Percentiles rank a stretch among this genome's conserved stretches.
Conservation (phyloP, 441 rosid species). For the Caryocar brasiliense region DNA sequence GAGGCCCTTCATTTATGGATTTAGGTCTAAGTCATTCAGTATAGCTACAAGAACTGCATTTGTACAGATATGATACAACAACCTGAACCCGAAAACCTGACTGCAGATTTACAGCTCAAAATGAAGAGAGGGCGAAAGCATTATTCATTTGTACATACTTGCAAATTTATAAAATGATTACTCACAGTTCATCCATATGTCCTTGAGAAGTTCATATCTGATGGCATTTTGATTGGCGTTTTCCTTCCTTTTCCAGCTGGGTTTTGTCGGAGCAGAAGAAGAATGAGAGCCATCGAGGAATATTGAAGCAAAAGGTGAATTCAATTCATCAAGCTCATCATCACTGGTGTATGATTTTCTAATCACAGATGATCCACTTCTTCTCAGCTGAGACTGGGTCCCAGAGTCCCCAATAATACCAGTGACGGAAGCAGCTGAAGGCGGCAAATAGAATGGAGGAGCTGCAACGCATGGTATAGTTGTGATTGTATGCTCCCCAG, state of each 20-base stretch:
- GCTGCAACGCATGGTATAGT: slow-evolving; percentile 54
- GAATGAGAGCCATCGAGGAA: slow-evolving; percentile 25
- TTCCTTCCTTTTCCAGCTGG: slow-evolving; percentile 36
- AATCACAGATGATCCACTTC: slow-evolving; percentile 53
- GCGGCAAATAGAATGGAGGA: slow-evolving; percentile 50
- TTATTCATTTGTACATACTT: not conserved
- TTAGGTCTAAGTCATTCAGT: not conserved
- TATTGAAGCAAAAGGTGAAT: slow-evolving; percentile 64
- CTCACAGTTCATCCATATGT: slow-evolving; percentile 58
- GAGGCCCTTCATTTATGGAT: not conserved
- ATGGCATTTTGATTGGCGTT: slow-evolving; percentile 25
- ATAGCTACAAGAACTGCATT: slow-evolving; percentile 7
- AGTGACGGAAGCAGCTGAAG: slow-evolving; percentile 49
- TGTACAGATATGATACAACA: slow-evolving; percentile 7
- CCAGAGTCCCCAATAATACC: slow-evolving; percentile 38
- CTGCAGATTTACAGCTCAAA: slow-evolving; percentile 14
- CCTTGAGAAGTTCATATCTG: slow-evolving; percentile 78
- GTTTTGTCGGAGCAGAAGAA: slow-evolving; percentile 28
- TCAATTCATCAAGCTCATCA: slow-evolving; percentile 82
- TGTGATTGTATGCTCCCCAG: slow-evolving; percentile 31
- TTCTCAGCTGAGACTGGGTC: slow-evolving; percentile 30
- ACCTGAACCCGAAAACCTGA: slow-evolving; percentile 5
- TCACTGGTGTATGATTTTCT: slow-evolving; percentile 86
- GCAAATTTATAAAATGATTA: slow-evolving; percentile 9
- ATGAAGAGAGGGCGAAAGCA: not conserved